Percentiles rank a stretch among this genome's conserved stretches.
These are phyloP conservation scores for Chlorella sp. DNA, from an alignment of 139 green algal species.

Conservation along the genomic window DNA sequence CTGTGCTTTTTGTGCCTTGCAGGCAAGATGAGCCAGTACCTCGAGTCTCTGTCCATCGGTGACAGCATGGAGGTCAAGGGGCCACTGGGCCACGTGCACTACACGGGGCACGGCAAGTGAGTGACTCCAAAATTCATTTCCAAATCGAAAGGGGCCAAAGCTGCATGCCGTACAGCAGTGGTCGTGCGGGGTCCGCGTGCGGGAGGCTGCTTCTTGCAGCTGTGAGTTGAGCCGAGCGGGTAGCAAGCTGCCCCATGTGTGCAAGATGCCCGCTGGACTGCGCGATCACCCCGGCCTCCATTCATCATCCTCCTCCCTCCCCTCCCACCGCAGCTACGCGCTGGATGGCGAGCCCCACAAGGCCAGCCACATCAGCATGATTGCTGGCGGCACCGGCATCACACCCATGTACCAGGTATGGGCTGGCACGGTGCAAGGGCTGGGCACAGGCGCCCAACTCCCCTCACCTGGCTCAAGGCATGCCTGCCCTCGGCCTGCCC, in stretches of 20 bases:
- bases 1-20: not conserved
- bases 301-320: not conserved
- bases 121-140: not conserved
- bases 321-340: conserved; percentile 50
- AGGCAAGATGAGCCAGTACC: conserved; percentile 68
- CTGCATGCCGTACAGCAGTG: no score
- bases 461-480: not conserved
- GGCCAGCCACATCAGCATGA: conserved; percentile 79
- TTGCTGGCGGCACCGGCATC: conserved; percentile 95
- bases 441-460: not conserved
- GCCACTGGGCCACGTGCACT: conserved; percentile 93
- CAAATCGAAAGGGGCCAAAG: no score
- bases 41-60: conserved; percentile 84
- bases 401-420: conserved; percentile 70
- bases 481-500: not conserved
- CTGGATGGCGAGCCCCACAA: conserved; percentile 42
- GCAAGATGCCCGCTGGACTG: no score
- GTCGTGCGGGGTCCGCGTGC: not conserved
- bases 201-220: not conserved
- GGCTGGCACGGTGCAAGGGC: no score
- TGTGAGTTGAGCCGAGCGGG: no score
- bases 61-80: conserved; percentile 95
- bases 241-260: no score
- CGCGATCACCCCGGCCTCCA: no score
- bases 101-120: conserved; percentile 68